phyloP scores from a whole-genome alignment of 805 yeast genomes.

The Huiozyma naganishii region DNA sequence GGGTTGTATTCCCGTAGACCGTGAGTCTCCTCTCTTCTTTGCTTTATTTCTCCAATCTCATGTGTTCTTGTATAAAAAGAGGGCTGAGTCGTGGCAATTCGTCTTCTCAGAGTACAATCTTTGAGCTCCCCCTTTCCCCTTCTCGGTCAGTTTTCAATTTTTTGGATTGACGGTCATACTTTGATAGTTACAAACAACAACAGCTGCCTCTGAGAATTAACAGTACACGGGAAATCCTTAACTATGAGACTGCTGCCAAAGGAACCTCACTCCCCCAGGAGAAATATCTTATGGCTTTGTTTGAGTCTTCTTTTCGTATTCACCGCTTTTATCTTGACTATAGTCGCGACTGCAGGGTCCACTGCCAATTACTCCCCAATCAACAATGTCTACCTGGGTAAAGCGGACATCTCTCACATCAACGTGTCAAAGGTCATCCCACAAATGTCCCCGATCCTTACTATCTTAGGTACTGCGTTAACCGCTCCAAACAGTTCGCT shows the following conservation, averaged over 20 bases:
- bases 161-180: no score
- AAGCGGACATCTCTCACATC: slow-evolving; percentile 25
- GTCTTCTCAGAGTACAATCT: no score
- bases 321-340: slow-evolving; percentile 20
- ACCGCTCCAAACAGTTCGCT: slow-evolving; percentile 18
- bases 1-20: no score
- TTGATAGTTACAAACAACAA: no score
- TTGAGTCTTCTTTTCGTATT: slow-evolving; percentile 11
- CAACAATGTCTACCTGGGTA: slow-evolving; percentile 23
- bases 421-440: slow-evolving; percentile 28
- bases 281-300: slow-evolving; percentile 1
- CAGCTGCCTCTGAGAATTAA: no score
- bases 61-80: no score
- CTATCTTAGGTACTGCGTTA: slow-evolving; percentile 23
- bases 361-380: slow-evolving; percentile 23
- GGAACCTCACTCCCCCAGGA: slow-evolving; percentile 1
- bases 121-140: no score
- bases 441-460: slow-evolving; percentile 21
- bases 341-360: slow-evolving; percentile 25
- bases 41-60: no score
- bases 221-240: neutral
- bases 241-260: slow-evolving; percentile 1
- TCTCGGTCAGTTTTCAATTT: no score
- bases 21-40: no score
- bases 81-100: no score